Conservation (phyloP, 108 stramenopile species). For the Craspedostauros australis region DNA sequence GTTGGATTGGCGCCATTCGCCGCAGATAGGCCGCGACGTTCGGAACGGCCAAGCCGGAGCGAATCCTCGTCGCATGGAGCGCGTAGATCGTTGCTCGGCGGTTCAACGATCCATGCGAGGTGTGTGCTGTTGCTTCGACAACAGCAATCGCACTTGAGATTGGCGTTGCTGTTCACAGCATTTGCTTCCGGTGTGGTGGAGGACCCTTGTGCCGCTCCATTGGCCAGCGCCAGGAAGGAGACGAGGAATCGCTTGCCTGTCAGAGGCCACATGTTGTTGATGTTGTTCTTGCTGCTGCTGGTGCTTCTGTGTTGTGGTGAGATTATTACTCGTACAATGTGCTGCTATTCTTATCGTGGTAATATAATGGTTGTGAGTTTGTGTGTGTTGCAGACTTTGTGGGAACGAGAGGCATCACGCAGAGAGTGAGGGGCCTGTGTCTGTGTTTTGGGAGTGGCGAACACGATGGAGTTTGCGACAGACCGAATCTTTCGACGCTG, state of each 20-base stretch:
- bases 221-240: slow-evolving; percentile 2
- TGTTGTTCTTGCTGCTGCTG: too few species aligned
- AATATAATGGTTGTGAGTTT: too few species aligned
- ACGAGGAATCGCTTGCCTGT: slow-evolving; percentile 16
- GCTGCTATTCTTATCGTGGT: too few species aligned
- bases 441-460: too few species aligned
- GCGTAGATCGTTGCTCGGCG: background rate
- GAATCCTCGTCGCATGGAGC: background rate
- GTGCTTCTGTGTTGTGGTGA: too few species aligned
- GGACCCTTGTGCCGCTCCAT: background rate
- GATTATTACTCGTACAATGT: too few species aligned
- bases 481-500: too few species aligned
- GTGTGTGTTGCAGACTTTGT: too few species aligned
- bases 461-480: too few species aligned
- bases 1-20: background rate
- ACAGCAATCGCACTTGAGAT: background rate
- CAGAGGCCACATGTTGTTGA: too few species aligned
- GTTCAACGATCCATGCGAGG: background rate
- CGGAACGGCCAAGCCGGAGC: background rate
- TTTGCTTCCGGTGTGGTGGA: background rate
- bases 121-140: background rate
- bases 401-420: too few species aligned
- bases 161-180: background rate
- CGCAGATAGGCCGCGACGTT: background rate
- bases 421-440: too few species aligned